phyloP scores from a whole-genome alignment of 169 alveolate species.

The Cryptosporidium felis region DNA sequence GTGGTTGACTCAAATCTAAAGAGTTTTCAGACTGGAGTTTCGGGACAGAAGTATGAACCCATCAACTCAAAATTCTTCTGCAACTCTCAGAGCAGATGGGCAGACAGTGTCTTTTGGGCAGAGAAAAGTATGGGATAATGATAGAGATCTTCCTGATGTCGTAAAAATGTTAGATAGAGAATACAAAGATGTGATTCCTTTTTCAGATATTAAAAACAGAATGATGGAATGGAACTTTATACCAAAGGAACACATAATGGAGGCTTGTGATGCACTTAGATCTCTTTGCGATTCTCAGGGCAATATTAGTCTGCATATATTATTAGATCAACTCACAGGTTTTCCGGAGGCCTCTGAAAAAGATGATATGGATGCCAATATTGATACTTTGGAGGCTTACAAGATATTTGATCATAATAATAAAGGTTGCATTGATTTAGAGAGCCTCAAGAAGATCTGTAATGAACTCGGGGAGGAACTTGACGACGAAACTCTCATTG shows the following conservation, averaged over 20 bases:
- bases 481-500: conserved; percentile 67
- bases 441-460: conserved; percentile 29
- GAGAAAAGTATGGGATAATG: conserved; percentile 70
- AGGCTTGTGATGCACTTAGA: conserved; percentile 66
- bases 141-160: conserved; percentile 62
- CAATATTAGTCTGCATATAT: conserved; percentile 50
- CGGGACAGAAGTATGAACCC: conserved; percentile 37
- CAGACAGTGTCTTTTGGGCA: conserved; percentile 70
- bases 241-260: conserved; percentile 56
- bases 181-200: conserved; percentile 55
- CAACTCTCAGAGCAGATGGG: conserved; percentile 67
- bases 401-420: conserved; percentile 43
- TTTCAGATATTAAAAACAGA: conserved; percentile 46
- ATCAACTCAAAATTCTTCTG: conserved; percentile 63
- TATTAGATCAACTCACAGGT: conserved; percentile 62
- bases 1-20: too few relatives aligned
- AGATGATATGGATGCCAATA: conserved; percentile 68
- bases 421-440: conserved; percentile 63
- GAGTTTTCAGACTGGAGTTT: not conserved
- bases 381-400: conserved; percentile 70
- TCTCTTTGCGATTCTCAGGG: conserved; percentile 63
- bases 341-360: conserved; percentile 60
- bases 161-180: conserved; percentile 46
- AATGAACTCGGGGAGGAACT: conserved; percentile 68
- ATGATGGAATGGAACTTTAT: conserved; percentile 70